Evolutionary conservation across 2,329 filamentous ascomycete genomes (phyloP).

Genomic region (Pyrenophora graminea): DNA sequence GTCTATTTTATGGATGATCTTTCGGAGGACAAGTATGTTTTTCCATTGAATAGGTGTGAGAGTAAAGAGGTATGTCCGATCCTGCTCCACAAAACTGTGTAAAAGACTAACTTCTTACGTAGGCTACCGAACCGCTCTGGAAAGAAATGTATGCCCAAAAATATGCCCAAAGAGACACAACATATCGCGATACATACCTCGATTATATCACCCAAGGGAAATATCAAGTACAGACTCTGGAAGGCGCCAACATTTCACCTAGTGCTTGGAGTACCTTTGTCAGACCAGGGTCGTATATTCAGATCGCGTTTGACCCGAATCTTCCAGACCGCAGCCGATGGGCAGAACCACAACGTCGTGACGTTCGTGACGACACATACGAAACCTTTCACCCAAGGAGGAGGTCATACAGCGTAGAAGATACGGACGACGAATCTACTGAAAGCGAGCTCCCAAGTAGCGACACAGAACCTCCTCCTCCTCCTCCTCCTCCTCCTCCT

Average conservation of each 20-base stretch:
- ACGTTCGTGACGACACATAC: too few species aligned
- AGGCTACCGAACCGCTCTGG: constrained; percentile 19
- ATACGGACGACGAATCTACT: too few species aligned
- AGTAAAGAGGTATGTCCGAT: not conserved
- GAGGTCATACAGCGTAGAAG: too few species aligned
- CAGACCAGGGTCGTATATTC: constrained; percentile 6
- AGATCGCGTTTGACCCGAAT: constrained; percentile 4
- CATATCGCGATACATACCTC: not conserved
- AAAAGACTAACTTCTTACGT: not conserved
- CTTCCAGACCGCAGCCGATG: too few species aligned
- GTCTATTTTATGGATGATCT: not conserved
- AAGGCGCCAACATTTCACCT: constrained; percentile 23
- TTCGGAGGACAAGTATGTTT: not conserved
- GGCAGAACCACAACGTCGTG: too few species aligned
- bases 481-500: not conserved
- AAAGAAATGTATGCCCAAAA: constrained; percentile 17
- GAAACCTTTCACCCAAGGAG: too few species aligned
- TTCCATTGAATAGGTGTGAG: not conserved
- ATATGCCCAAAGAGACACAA: too few species aligned
- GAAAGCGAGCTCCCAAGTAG: too few species aligned
- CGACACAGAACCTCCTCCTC: not conserved
- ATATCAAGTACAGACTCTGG: constrained; percentile 17
- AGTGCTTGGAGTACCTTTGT: constrained; percentile 24
- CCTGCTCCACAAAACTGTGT: too few species aligned
- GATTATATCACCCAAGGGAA: constrained; percentile 14